Evolutionary conservation across 805 yeast genomes (phyloP).

Genomic region (Barnettozyma populi): DNA sequence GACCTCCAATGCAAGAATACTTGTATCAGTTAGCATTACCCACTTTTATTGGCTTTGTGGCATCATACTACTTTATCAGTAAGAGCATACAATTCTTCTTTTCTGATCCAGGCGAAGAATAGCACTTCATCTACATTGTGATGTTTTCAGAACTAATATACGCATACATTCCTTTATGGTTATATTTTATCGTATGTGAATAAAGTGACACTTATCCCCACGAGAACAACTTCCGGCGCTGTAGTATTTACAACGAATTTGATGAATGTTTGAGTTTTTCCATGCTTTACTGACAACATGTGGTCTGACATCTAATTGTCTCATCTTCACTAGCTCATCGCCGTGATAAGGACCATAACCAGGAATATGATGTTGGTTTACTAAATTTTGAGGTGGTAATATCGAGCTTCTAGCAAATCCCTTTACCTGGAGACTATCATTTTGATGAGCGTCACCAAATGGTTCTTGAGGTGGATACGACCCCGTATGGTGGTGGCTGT

Average conservation of each 20-base stretch:
- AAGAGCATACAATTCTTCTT: constrained; percentile 4
- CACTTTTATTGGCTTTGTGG: constrained; percentile 5
- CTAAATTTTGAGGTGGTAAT: background rate
- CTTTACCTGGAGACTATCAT: background rate
- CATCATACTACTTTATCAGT: constrained; percentile 1
- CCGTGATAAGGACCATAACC: background rate
- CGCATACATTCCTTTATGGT: background rate
- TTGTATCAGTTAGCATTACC: constrained; percentile 4
- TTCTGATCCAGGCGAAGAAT: constrained; percentile 11
- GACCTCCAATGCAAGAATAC: constrained; percentile 10
- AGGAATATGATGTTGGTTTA: background rate
- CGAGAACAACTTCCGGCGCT: background rate
- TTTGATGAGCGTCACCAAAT: background rate
- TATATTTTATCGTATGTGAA: constrained; percentile 3
- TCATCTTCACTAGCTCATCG: background rate
- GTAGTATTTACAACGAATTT: constrained; percentile 3
- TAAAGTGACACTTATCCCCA: constrained; percentile 8
- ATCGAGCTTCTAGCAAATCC: background rate
- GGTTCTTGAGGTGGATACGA: background rate
- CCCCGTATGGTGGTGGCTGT: background rate
- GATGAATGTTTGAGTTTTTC: background rate
- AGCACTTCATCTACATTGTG: background rate
- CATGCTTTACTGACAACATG: background rate
- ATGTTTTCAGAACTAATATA: background rate
- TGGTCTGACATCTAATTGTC: constrained; percentile 7